Base-by-base conservation (phyloP, 2,329 filamentous ascomycete genomes). In the Daldinia sp. region DNA sequence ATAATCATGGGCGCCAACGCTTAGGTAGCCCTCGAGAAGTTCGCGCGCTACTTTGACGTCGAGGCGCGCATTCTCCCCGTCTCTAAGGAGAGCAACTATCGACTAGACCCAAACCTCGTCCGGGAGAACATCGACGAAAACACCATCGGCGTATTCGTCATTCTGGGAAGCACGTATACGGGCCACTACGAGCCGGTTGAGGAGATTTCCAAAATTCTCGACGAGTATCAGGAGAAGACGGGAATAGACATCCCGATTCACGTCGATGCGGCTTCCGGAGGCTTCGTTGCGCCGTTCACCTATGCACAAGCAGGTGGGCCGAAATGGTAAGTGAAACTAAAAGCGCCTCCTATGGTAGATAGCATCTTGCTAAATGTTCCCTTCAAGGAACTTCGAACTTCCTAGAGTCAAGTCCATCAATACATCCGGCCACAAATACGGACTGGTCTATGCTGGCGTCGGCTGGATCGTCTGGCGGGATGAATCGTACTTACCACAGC, bases 1-100 rank as follows among this genome's bases (percentile, higher is more conserved):
- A 92, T 93, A 70, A 82, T 93, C 74, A 93, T 93, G 90, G 90
- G 90, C 1, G 84, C 88, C 26, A 92, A 92, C 72, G 90, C 90
- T 1, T 91, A 93, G 78, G 90, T 93, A 0, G 90, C 90, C 0
- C 82, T 92, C 46, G 88, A 92, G 79, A 93, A 93, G 76, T 92
- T 92, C 70, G 89, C 90, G 2, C 81, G 90, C 28, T 93, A 93
- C 77, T 93, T 93, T 65, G 90, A 93, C 50, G 90, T 93, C 41
- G 90, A 93, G 75, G 86, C 88, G 26, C 84, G 86, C 53, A 90
- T 90, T 64, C 79, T 90, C 55, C 89, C 87, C 18, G 90, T 91
- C 10, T 89, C 84, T 58, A 83, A 86, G 71, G 85, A 88, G 75
- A 90, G 87, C 64, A 82, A 85, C 6, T 90, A 84, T 75, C 81